Base-by-base conservation (phyloP, 495 filamentous ascomycete species). In the Trichoderma parareesei region DNA sequence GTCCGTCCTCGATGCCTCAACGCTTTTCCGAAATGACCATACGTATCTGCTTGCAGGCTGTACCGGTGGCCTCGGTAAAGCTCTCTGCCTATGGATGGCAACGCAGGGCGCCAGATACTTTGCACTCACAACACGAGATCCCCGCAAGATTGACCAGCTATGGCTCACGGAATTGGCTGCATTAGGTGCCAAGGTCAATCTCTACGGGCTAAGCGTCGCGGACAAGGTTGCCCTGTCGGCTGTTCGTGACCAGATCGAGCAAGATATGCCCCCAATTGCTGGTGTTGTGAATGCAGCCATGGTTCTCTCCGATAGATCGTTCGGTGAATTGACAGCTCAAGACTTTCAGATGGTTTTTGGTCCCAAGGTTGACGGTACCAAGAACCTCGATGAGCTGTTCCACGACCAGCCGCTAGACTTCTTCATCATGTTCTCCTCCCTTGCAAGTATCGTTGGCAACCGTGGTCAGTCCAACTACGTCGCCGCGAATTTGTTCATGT, bases 31-130 rank as follows among this genome's bases (percentile, higher is more conserved):
- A 5, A 27, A 38, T 5, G 66, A 76, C 38, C 79, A 75, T 62
- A 82, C 83, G 0, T 87, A 87, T 64, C 71, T 76, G 67, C 72
- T 87, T 1, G 72, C 79, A 40, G 85, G 85, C 5, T 68, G 85
- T 1, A 80, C 74, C 10, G 78, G 81, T 10, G 70, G 72, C 5
- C 68, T 86, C 4, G 85, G 83, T 7, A 67, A 71, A 16, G 81
- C 82, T 0, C 67, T 86, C 0, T 79, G 77, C 57, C 66, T 78
- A 18, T 87, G 81, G 81, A 85, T 87, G 83, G 72, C 77, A 2
- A 8, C 42, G 0, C 74, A 79, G 55, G 84, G 84, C 0, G 84
- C 85, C 4, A 53, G 72, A 9, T 74, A 88, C 14, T 40, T 16
- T 35, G 38, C 37, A 8, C 13, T 40, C 60, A n/a, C 37, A 37